A percentile compares a stretch with the other conserved stretches of the same genome.
phyloP scores from a whole-genome alignment of 176 grass and related monocot species.

The Chloris gayana region DNA sequence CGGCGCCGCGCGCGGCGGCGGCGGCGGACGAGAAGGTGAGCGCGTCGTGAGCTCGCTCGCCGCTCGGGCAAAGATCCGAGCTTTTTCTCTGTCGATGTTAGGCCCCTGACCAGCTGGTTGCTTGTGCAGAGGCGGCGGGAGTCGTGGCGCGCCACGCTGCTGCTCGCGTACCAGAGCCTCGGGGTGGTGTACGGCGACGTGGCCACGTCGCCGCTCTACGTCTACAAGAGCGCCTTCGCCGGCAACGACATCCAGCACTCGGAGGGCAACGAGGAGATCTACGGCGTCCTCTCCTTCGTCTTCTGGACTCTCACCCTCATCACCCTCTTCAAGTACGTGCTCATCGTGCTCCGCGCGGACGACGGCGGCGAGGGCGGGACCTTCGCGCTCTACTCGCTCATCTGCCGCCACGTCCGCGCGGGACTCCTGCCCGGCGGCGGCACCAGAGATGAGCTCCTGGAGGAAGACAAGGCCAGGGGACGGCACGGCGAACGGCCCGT shows the following conservation, averaged over 20 bases:
- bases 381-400: slow-evolving; percentile 97
- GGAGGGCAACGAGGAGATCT: slow-evolving; percentile 93
- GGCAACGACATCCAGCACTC: slow-evolving; percentile 90
- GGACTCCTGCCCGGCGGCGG: slow-evolving; percentile 72
- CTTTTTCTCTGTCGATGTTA: not conserved
- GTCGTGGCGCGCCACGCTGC: slow-evolving; percentile 70
- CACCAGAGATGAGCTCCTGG: slow-evolving; percentile 64
- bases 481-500: not conserved
- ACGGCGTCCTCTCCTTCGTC: slow-evolving; percentile 96
- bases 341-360: slow-evolving; percentile 85
- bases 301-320: slow-evolving; percentile 98
- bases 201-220: slow-evolving; percentile 94
- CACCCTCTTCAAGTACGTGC: slow-evolving; percentile 93
- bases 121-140: slow-evolving; percentile 48
- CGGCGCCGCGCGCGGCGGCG: slow-evolving; percentile 20
- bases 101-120: not conserved
- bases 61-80: not conserved
- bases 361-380: slow-evolving; percentile 97
- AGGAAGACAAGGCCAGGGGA: slow-evolving; percentile 30
- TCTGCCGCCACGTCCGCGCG: slow-evolving; percentile 83
- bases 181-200: slow-evolving; percentile 97
- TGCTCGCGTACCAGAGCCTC: slow-evolving; percentile 94
- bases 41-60: not conserved
- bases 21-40: slow-evolving; percentile 52
- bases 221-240: slow-evolving; percentile 91